A percentile compares a stretch with the other conserved stretches of the same genome.
These are phyloP conservation scores for Ottelia alismoides DNA, from an alignment of 106 monocot genomes.

Conservation along the genomic window DNA sequence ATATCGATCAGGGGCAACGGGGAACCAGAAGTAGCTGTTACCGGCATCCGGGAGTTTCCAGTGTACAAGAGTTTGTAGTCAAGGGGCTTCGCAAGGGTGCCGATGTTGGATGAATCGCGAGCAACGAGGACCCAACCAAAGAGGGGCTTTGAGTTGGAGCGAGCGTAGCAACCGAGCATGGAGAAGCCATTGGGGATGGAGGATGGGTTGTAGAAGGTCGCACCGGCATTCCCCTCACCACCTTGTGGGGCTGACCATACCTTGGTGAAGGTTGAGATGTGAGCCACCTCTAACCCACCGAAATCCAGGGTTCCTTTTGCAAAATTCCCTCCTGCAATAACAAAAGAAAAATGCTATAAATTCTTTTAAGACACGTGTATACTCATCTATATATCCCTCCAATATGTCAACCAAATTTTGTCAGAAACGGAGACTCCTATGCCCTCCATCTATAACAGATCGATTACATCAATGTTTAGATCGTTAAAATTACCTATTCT, in stretches of 20 bases:
- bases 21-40: constrained; percentile 64
- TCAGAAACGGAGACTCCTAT: too few relatives aligned
- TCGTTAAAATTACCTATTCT: too few relatives aligned
- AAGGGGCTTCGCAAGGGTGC: not conserved
- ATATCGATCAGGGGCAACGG: constrained; percentile 57
- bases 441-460: too few relatives aligned
- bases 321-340: not conserved
- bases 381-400: too few relatives aligned
- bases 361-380: too few relatives aligned
- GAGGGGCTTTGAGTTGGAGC: not conserved
- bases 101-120: not conserved
- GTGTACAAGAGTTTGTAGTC: constrained; percentile 1
- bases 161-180: constrained; percentile 6
- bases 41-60: constrained; percentile 20
- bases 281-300: constrained; percentile 3
- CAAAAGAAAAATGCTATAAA: too few relatives aligned
- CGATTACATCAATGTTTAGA: too few relatives aligned
- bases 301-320: not conserved
- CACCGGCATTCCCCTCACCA: not conserved
- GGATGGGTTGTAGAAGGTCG: constrained; percentile 6
- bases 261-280: constrained; percentile 4
- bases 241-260: constrained; percentile 4
- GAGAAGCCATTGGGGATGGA: constrained; percentile 1
- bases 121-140: constrained; percentile 5
- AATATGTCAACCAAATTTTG: too few relatives aligned